Conservation (phyloP, 2,329 filamentous ascomycete genomes). For the Alternaria hordeiaustralica region DNA sequence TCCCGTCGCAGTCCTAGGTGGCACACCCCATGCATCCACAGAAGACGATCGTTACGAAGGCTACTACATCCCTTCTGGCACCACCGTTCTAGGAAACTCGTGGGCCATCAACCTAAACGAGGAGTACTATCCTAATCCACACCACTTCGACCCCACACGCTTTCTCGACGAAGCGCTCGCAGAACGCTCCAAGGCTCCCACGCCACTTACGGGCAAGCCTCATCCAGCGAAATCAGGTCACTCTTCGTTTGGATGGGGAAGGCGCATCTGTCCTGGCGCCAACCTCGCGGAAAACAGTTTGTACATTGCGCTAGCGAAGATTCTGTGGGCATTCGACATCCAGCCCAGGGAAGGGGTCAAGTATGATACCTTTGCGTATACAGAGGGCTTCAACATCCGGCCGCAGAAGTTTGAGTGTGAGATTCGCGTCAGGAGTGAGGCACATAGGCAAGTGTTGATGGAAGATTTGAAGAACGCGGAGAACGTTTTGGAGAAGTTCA, state of each 20-base stretch:
- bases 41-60: slow-evolving; percentile 59
- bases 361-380: slow-evolving; percentile 51
- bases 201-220: slow-evolving; percentile 24
- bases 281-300: slow-evolving; percentile 42
- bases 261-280: slow-evolving; percentile 42
- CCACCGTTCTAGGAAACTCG: slow-evolving; percentile 54
- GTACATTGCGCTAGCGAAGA: slow-evolving; percentile 42
- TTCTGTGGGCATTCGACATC: slow-evolving; percentile 48
- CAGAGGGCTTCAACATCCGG: slow-evolving; percentile 51
- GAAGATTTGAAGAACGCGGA: slow-evolving; percentile 39
- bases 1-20: slow-evolving; percentile 52
- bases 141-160: slow-evolving; percentile 50
- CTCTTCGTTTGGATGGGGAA: slow-evolving; percentile 46
- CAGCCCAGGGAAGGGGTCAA: slow-evolving; percentile 32
- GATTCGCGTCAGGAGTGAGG: slow-evolving; percentile 42
- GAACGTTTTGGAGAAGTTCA: slow-evolving; percentile 44
- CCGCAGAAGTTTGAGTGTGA: slow-evolving; percentile 46
- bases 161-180: slow-evolving; percentile 42
- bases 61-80: slow-evolving; percentile 58
- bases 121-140: slow-evolving; percentile 49
- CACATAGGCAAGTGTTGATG: slow-evolving; percentile 36
- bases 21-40: slow-evolving; percentile 57
- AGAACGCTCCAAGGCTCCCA: slow-evolving; percentile 23
- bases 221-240: slow-evolving; percentile 43
- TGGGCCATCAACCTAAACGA: slow-evolving; percentile 55